These are phyloP conservation scores for Juglanconis oblonga DNA, from an alignment of 2,329 filamentous ascomycete genomes.

Conservation along the genomic window DNA sequence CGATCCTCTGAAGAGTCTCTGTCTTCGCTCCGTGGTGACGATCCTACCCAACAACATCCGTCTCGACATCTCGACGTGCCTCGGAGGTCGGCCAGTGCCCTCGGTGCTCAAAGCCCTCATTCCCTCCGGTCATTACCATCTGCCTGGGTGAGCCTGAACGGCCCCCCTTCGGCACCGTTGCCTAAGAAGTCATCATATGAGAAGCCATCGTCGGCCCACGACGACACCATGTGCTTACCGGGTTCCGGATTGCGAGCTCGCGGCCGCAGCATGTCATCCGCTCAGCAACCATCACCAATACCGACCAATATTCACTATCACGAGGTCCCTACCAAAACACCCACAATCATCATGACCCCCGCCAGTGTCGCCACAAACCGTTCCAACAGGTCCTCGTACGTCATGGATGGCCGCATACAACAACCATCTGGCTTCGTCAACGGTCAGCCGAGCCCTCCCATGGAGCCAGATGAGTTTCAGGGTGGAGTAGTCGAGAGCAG, in stretches of 20 bases:
- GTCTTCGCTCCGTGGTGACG: slow-evolving; percentile 33
- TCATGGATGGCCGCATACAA: not conserved
- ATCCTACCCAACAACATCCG: slow-evolving; percentile 29
- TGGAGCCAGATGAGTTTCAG: slow-evolving; percentile 1
- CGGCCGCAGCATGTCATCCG: slow-evolving; percentile 1
- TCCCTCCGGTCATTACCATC: slow-evolving; percentile 18
- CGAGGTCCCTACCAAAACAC: not conserved
- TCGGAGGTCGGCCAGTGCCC: slow-evolving; percentile 9
- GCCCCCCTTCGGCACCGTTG: slow-evolving; percentile 1
- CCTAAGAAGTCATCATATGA: slow-evolving; percentile 17
- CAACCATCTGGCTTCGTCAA: slow-evolving; percentile 3
- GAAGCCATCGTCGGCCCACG: not conserved
- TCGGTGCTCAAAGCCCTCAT: slow-evolving; percentile 11
- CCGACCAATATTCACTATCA: not conserved
- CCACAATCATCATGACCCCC: slow-evolving; percentile 7
- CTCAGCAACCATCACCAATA: not conserved
- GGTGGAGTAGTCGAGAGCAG: not conserved
- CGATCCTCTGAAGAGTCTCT: slow-evolving; percentile 40
- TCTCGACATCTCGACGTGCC: slow-evolving; percentile 12
- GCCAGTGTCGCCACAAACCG: not conserved
- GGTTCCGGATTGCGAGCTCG: not conserved
- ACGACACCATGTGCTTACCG: not conserved
- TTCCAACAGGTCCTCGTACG: not conserved
- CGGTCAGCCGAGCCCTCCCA: slow-evolving; percentile 7
- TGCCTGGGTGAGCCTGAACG: slow-evolving; percentile 4